Percentiles rank a stretch among this genome's conserved stretches.
Conservation (phyloP, 345 rosid species). For the Camelina sativa region DNA sequence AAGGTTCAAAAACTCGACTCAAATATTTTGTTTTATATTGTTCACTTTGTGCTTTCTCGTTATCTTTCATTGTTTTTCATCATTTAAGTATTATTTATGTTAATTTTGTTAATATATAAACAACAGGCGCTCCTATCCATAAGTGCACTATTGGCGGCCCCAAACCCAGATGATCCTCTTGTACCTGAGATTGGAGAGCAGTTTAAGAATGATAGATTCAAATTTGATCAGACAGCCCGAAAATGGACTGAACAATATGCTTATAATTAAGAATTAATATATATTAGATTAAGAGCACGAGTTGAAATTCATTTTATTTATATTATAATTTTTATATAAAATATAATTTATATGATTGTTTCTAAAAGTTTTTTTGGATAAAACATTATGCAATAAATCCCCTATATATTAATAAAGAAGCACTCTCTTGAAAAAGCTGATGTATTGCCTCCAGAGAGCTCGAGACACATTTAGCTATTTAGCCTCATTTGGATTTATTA, state of each 20-base stretch:
- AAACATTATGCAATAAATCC: no score
- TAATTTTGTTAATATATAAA: neutral
- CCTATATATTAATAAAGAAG: no score
- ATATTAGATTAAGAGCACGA: no score
- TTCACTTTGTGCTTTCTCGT: neutral
- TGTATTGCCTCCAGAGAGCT: no score
- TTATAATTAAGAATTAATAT: neutral
- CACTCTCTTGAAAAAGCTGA: no score
- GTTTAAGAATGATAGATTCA: neutral
- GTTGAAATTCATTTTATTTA: no score
- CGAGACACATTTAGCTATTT: no score
- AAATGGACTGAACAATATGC: slow-evolving; percentile 18
- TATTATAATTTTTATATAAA: no score
- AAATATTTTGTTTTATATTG: neutral
- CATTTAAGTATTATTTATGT: neutral
- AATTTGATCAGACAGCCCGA: slow-evolving; percentile 10
- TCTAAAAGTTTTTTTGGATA: no score
- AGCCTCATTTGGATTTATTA: no score
- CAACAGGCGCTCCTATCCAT: neutral
- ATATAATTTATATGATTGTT: no score
- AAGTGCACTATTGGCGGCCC: neutral
- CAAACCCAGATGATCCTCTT: neutral
- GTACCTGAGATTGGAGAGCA: neutral
- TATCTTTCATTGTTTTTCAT: neutral
- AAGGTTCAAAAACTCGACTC: neutral